A percentile compares a stretch with the other conserved stretches of the same genome.
phyloP scores from a whole-genome alignment of 148 eudicot genomes.

The Vaccinium macrocarpon region DNA sequence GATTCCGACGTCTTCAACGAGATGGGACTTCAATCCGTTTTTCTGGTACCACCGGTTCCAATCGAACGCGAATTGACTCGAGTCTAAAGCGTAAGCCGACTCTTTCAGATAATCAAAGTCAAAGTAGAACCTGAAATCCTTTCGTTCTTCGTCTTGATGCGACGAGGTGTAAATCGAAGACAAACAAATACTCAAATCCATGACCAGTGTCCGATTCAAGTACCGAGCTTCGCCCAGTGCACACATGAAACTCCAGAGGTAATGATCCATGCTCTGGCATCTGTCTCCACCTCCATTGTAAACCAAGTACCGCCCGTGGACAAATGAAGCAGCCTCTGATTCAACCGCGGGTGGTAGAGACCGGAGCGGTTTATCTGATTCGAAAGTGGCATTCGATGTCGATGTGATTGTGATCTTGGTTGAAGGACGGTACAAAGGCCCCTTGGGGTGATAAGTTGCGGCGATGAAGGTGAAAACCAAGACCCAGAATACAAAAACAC shows the following conservation, averaged over 20 bases:
- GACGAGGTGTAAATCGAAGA: conserved; percentile 70
- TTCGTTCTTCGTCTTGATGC: conserved; percentile 75
- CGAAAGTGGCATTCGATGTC: conserved; percentile 63
- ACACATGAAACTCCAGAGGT: conserved; percentile 90
- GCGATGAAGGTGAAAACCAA: conserved; percentile 79
- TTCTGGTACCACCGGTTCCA: conserved; percentile 81
- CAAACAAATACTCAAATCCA: conserved; percentile 79
- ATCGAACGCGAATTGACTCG: conserved; percentile 73
- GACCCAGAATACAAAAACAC: conserved; percentile 64
- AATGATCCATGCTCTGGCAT: conserved; percentile 96
- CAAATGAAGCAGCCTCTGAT: conserved; percentile 59
- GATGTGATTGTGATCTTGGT: conserved; percentile 79
- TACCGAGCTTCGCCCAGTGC: conserved; percentile 97
- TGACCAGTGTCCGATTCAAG: conserved; percentile 79
- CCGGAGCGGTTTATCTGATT: conserved; percentile 57
- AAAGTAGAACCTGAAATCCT: conserved; percentile 88
- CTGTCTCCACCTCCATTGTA: conserved; percentile 86
- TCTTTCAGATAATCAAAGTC: conserved; percentile 94
- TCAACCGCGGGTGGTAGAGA: conserved; percentile 76
- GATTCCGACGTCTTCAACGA: conserved; percentile 71
- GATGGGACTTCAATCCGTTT: conserved; percentile 45
- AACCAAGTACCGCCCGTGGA: conserved; percentile 59
- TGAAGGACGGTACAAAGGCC: conserved; percentile 72
- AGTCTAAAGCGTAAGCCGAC: conserved; percentile 72
- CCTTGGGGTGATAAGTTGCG: conserved; percentile 79